These are phyloP conservation scores for Collariella sp. DNA, from an alignment of 495 filamentous ascomycete genomes.

Conservation along the genomic window DNA sequence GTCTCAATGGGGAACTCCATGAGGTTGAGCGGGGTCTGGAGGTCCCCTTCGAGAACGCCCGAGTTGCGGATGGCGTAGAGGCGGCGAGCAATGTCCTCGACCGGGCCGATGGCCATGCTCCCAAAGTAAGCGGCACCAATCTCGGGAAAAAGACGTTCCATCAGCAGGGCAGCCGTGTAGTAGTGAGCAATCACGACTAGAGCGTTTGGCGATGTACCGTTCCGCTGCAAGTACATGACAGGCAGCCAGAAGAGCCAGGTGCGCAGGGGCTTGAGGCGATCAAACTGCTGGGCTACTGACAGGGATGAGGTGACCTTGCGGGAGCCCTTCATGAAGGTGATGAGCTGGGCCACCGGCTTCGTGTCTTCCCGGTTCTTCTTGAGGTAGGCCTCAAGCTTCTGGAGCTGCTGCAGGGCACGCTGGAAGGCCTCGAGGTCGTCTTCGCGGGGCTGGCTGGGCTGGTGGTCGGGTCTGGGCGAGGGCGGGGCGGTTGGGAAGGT, in stretches of 20 bases:
- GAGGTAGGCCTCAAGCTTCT: conserved; percentile 61
- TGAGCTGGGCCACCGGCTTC: conserved; percentile 66
- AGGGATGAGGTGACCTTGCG: conserved; percentile 64
- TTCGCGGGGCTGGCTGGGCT: conserved; percentile 48
- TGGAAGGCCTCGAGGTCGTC: conserved; percentile 63
- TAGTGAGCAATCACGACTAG: conserved; percentile 84
- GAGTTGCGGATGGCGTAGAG: conserved; percentile 43
- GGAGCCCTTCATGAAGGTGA: conserved; percentile 72
- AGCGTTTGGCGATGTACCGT: conserved; percentile 50
- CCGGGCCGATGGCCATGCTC: conserved; percentile 61
- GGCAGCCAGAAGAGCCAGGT: conserved; percentile 96
- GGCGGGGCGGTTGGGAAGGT: conserved; percentile 55
- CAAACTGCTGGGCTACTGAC: conserved; percentile 73
- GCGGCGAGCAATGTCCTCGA: conserved; percentile 67
- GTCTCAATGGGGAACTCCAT: conserved; percentile 59
- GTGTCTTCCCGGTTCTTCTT: conserved; percentile 64
- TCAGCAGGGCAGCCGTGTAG: conserved; percentile 74
- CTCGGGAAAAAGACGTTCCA: conserved; percentile 88
- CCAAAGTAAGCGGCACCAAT: conserved; percentile 82
- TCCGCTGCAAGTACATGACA: conserved; percentile 53
- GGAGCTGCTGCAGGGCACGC: conserved; percentile 57
- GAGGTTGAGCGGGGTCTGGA: conserved; percentile 44
- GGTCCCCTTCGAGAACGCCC: conserved; percentile 34
- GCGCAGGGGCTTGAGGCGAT: conserved; percentile 74
- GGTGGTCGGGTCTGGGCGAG: conserved; percentile 50